Evolutionary conservation across 2,329 filamentous ascomycete genomes (phyloP).

Genomic region (Lasiodiplodia theobromae): DNA sequence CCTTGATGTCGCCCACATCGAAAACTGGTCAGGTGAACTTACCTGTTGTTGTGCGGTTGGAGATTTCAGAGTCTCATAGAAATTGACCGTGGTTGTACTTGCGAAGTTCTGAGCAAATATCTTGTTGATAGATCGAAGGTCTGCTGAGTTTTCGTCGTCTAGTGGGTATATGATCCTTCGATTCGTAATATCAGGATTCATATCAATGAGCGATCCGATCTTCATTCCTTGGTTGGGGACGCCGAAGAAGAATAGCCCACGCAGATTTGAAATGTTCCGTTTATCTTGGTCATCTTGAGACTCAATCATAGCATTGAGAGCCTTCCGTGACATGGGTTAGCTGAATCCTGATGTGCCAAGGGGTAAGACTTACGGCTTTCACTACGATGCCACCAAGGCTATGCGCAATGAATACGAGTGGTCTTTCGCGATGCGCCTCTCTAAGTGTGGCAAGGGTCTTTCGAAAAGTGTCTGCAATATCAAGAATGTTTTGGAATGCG

Average conservation of each 20-base stretch:
- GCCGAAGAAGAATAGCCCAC: neutral
- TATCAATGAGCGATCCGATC: neutral
- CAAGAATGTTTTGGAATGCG: neutral
- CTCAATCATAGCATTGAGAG: neutral
- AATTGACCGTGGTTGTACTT: neutral
- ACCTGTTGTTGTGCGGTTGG: neutral
- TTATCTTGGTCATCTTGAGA: neutral
- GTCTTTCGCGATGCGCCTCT: too few relatives aligned
- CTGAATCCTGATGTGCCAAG: too few relatives aligned
- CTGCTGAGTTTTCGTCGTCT: neutral
- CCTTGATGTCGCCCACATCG: too few relatives aligned
- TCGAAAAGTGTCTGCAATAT: neutral
- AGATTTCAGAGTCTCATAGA: neutral
- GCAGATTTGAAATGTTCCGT: neutral
- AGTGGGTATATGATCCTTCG: neutral
- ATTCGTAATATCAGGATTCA: neutral
- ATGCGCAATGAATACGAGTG: neutral
- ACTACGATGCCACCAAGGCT: neutral
- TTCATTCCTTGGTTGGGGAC: constrained; percentile 4
- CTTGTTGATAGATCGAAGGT: neutral
- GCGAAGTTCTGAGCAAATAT: neutral
- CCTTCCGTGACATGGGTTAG: neutral
- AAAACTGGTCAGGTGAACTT: neutral
- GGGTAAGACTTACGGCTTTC: neutral
- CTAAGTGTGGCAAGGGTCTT: neutral